Evolutionary conservation across 2,329 filamentous ascomycete species (phyloP).

Genomic region (Colletotrichum sp.): DNA sequence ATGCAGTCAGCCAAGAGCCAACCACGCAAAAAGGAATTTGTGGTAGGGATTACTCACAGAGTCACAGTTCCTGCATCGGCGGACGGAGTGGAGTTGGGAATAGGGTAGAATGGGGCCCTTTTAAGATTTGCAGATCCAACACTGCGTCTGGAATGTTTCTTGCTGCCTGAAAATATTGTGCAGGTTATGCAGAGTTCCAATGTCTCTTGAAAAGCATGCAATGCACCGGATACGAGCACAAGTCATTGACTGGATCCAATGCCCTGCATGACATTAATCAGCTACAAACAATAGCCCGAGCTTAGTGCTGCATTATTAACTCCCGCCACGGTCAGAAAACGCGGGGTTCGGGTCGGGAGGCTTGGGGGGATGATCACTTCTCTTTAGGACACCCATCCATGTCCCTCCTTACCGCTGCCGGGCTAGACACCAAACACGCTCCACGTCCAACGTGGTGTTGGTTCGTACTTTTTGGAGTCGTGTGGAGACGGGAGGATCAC

Average conservation of each 20-base stretch:
- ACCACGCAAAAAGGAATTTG: not conserved
- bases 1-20: not conserved
- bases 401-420: not conserved
- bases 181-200: not conserved
- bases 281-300: not conserved
- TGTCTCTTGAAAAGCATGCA: not conserved
- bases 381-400: not conserved
- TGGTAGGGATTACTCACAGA: constrained; percentile 13
- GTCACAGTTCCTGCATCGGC: constrained; percentile 21
- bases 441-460: not conserved
- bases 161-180: not conserved
- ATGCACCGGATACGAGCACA: not conserved
- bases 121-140: not conserved
- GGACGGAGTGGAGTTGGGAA: not conserved
- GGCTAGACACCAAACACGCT: not conserved
- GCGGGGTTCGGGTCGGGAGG: constrained; percentile 10
- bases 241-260: not conserved
- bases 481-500: constrained; percentile 15
- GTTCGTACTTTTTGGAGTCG: not conserved
- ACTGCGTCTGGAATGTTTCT: not conserved
- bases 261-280: not conserved
- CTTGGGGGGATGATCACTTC: not conserved
- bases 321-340: not conserved
- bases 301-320: not conserved
- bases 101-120: not conserved